phyloP scores from a whole-genome alignment of 2,329 filamentous ascomycete genomes.

The Cercospora zeae-maydis region DNA sequence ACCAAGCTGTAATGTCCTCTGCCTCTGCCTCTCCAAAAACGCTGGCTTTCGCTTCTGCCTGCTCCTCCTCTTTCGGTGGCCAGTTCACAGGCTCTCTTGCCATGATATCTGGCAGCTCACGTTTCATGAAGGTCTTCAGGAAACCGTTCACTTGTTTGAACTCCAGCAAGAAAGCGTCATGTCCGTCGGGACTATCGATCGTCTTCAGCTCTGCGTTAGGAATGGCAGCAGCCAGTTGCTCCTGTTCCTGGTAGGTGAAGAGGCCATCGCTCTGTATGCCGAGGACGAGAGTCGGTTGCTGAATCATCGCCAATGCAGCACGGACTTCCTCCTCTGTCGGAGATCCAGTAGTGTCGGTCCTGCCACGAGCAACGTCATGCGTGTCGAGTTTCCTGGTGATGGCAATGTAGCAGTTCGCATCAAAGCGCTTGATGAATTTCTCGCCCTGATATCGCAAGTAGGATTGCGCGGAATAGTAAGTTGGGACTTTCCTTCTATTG shows the following conservation, averaged over 20 bases:
- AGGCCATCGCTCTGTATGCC: conserved; percentile 94
- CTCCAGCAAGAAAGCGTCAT: conserved; percentile 93
- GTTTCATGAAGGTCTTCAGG: conserved; percentile 76
- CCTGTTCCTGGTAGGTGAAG: conserved; percentile 94
- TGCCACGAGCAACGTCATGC: conserved; percentile 64
- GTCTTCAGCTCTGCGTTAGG: conserved; percentile 72
- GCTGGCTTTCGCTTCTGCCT: conserved; percentile 75
- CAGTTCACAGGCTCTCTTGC: conserved; percentile 44
- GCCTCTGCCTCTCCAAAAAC: conserved; percentile 95
- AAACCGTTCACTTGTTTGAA: conserved; percentile 96
- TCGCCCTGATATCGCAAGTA: conserved; percentile 94
- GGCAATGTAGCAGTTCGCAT: conserved; percentile 98
- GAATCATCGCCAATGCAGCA: conserved; percentile 73
- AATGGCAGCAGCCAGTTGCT: conserved; percentile 82
- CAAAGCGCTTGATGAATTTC: conserved; percentile 96
- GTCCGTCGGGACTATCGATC: conserved; percentile 91
- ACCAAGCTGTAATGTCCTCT: conserved; percentile 95
- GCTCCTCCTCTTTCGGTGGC: conserved; percentile 46
- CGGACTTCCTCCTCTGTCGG: conserved; percentile 54
- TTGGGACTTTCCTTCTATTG: conserved; percentile 45
- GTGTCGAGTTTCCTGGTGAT: conserved; percentile 98
- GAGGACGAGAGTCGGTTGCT: conserved; percentile 85
- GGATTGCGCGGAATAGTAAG: conserved; percentile 97
- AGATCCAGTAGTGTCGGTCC: conserved; percentile 24
- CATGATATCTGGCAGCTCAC: conserved; percentile 88